These are phyloP conservation scores for Penicillium alfredii DNA, from an alignment of 495 filamentous ascomycete genomes.

Conservation along the genomic window DNA sequence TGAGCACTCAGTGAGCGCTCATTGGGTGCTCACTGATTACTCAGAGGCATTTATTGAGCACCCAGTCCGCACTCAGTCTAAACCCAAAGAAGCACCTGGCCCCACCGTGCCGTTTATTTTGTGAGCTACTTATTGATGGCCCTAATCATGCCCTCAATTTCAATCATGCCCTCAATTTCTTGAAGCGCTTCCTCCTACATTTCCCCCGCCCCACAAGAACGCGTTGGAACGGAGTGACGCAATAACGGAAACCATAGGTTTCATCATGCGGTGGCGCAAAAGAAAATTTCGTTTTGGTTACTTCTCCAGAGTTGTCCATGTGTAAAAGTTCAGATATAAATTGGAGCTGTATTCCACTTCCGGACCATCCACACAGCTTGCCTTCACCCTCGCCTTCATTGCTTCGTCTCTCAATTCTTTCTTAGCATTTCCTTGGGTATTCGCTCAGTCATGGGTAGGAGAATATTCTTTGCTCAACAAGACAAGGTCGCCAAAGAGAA, in stretches of 20 bases:
- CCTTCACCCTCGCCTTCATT: not conserved
- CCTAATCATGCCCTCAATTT: not conserved
- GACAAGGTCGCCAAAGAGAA: slow-evolving; percentile 9
- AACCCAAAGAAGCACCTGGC: not conserved
- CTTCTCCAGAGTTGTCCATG: slow-evolving; percentile 1
- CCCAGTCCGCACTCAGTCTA: not conserved
- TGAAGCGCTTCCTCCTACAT: too few species aligned
- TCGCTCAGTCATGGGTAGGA: slow-evolving; percentile 7
- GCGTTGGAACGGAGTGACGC: too few species aligned
- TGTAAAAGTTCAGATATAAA: slow-evolving; percentile 4
- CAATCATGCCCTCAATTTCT: too few species aligned
- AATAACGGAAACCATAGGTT: too few species aligned
- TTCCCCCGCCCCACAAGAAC: too few species aligned
- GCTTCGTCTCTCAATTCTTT: slow-evolving; percentile 65
- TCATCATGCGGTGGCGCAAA: slow-evolving; percentile 6
- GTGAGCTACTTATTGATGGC: not conserved
- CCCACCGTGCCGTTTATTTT: not conserved
- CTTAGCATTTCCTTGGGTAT: slow-evolving; percentile 44
- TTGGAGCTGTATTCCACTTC: slow-evolving; percentile 6
- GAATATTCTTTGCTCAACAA: slow-evolving; percentile 9
- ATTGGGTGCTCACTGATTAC: not conserved
- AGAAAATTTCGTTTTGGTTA: slow-evolving; percentile 1
- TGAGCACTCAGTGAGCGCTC: too few species aligned
- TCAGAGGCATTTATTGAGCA: not conserved
- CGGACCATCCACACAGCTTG: too few species aligned